phyloP scores from a whole-genome alignment of 305 asterid species.

The Fraxinus sp. region DNA sequence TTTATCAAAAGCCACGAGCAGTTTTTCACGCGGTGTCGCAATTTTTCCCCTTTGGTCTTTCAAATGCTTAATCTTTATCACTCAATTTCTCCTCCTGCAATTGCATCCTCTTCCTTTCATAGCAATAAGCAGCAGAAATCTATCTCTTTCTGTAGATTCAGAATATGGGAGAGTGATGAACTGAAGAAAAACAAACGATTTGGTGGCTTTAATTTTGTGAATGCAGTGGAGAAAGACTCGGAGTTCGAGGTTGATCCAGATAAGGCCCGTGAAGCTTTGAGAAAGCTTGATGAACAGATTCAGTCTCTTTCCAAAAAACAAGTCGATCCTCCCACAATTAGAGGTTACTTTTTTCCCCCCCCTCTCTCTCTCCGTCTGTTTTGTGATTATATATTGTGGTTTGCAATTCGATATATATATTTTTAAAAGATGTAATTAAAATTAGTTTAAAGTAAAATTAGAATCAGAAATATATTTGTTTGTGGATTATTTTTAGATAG shows the following conservation, averaged over 20 bases:
- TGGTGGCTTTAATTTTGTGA: slow-evolving; percentile 7
- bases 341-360: slow-evolving; percentile 35
- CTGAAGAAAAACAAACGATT: slow-evolving; percentile 20
- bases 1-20: neutral
- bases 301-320: slow-evolving; percentile 51
- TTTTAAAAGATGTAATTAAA: neutral
- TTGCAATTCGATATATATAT: neutral
- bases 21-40: neutral
- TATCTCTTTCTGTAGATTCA: neutral
- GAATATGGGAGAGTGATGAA: neutral
- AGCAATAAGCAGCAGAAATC: slow-evolving; percentile 8
- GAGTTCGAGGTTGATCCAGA: slow-evolving; percentile 62
- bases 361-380: neutral
- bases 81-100: slow-evolving; percentile 18
- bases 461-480: neutral
- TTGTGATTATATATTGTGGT: neutral
- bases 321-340: slow-evolving; percentile 39
- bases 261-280: slow-evolving; percentile 75
- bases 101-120: neutral
- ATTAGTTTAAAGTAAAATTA: neutral
- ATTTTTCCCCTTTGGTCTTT: neutral
- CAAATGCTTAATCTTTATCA: slow-evolving; percentile 31
- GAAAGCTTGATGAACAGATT: slow-evolving; percentile 71
- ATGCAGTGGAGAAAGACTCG: slow-evolving; percentile 50
- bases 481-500: neutral